A percentile compares a stretch with the other conserved stretches of the same genome.
Conservation (phyloP, 331 rosid genomes). For the Quercus phellos region DNA sequence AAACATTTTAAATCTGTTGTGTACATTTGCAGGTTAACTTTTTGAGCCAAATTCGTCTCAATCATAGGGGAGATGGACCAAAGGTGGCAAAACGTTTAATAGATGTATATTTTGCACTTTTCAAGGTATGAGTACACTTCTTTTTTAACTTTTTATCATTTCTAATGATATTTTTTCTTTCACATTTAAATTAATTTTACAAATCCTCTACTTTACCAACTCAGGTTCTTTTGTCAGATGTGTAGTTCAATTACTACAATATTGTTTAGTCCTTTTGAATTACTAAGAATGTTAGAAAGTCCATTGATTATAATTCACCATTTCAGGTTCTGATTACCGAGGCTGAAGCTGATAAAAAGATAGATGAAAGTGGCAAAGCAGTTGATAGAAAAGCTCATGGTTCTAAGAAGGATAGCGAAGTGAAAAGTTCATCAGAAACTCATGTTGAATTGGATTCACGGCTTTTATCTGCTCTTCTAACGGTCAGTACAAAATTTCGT, state of each 20-base stretch:
- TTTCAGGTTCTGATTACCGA: conserved; percentile 75
- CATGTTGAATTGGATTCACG: conserved; percentile 81
- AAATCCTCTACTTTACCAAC: background rate
- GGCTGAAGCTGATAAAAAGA: conserved; percentile 40
- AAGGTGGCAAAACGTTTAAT: conserved; percentile 87
- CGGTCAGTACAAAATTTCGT: conserved; percentile 38
- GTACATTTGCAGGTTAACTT: conserved; percentile 64
- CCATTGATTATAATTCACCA: conserved; percentile 4
- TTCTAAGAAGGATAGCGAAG: conserved; percentile 29
- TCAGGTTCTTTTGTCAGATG: background rate
- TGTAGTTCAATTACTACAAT: background rate
- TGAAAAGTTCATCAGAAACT: conserved; percentile 37
- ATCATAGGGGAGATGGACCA: conserved; percentile 83
- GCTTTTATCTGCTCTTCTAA: conserved; percentile 77
- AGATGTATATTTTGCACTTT: conserved; percentile 85
- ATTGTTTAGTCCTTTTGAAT: background rate
- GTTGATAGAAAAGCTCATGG: conserved; percentile 11
- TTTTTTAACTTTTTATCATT: background rate
- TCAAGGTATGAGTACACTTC: conserved; percentile 57
- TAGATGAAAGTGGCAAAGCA: conserved; percentile 38
- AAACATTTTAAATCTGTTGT: conserved; percentile 11
- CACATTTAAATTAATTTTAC: background rate
- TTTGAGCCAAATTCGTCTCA: conserved; percentile 81
- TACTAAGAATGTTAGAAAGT: background rate
- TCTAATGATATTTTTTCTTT: background rate